These are phyloP conservation scores for Chlorokybus atmophyticus DNA, from an alignment of 139 green algal species.

Conservation along the genomic window DNA sequence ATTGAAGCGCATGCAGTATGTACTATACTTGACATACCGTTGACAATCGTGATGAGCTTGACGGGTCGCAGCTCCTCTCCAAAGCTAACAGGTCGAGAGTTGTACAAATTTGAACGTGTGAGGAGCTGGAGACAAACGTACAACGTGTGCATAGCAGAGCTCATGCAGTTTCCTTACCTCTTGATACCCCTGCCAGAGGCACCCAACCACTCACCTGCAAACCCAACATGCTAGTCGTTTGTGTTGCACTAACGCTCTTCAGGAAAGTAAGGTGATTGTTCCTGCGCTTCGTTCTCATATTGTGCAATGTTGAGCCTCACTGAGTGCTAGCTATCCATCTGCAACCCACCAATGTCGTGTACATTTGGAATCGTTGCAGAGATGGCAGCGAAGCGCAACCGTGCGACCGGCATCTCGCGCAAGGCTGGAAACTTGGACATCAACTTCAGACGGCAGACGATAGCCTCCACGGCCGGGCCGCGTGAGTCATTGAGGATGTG, in stretches of 20 bases:
- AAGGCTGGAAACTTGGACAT: slow-evolving; percentile 40
- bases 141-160: too few relatives aligned
- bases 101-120: too few relatives aligned
- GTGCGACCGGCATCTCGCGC: slow-evolving; percentile 40
- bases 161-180: too few relatives aligned
- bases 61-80: slow-evolving; percentile 78
- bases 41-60: slow-evolving; percentile 60
- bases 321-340: slow-evolving; percentile 29
- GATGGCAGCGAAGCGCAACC: slow-evolving; percentile 66
- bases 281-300: too few relatives aligned
- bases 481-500: slow-evolving; percentile 69
- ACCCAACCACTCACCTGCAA: too few relatives aligned
- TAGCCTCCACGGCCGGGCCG: slow-evolving; percentile 64
- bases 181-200: too few relatives aligned
- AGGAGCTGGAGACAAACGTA: too few relatives aligned
- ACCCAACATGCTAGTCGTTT: too few relatives aligned
- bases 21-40: slow-evolving; percentile 40
- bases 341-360: slow-evolving; percentile 56
- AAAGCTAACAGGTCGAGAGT: too few relatives aligned
- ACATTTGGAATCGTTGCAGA: slow-evolving; percentile 74
- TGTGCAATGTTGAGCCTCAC: too few relatives aligned
- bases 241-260: too few relatives aligned
- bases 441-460: slow-evolving; percentile 64
- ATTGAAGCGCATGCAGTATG: neutral
- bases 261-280: too few relatives aligned